Conservation (phyloP, 768 basidiomycete genomes). For the Leccinum subgranulosum region DNA sequence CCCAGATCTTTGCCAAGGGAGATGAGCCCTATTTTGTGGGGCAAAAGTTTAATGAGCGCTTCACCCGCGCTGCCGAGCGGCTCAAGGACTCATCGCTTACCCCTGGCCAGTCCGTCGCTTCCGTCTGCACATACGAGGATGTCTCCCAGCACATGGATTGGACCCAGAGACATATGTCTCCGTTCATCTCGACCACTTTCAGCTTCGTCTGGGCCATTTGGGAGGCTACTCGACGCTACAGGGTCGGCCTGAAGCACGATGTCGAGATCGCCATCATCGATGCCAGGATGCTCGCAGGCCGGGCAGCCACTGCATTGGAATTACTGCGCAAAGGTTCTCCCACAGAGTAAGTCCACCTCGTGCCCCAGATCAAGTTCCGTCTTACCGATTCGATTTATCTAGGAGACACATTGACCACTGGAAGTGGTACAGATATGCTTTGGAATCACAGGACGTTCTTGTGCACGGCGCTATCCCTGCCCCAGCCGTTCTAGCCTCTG, state of each 20-base stretch:
- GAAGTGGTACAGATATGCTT: constrained; percentile 74
- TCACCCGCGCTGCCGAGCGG: constrained; percentile 35
- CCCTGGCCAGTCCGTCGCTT: constrained; percentile 31
- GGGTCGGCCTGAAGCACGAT: constrained; percentile 67
- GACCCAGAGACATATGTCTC: constrained; percentile 68
- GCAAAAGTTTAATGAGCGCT: constrained; percentile 54
- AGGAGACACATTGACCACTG: constrained; percentile 64
- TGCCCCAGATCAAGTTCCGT: not conserved
- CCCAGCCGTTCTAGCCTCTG: constrained; percentile 62
- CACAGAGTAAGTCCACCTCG: constrained; percentile 47
- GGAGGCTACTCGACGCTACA: constrained; percentile 77
- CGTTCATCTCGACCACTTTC: constrained; percentile 73
- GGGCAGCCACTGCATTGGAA: constrained; percentile 64
- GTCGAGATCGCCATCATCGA: constrained; percentile 80
- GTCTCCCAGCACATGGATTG: constrained; percentile 72
- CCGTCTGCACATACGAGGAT: constrained; percentile 51
- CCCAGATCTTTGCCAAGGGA: constrained; percentile 46
- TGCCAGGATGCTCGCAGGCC: constrained; percentile 52
- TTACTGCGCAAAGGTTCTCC: constrained; percentile 50
- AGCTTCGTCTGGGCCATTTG: constrained; percentile 81
- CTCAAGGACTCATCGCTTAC: constrained; percentile 32
- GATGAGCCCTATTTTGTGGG: constrained; percentile 68
- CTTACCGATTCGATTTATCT: not conserved
- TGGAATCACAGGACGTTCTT: constrained; percentile 75
- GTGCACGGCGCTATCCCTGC: constrained; percentile 66